Conservation (phyloP, 2,329 filamentous ascomycete genomes). For the Ophiostoma populinum region DNA sequence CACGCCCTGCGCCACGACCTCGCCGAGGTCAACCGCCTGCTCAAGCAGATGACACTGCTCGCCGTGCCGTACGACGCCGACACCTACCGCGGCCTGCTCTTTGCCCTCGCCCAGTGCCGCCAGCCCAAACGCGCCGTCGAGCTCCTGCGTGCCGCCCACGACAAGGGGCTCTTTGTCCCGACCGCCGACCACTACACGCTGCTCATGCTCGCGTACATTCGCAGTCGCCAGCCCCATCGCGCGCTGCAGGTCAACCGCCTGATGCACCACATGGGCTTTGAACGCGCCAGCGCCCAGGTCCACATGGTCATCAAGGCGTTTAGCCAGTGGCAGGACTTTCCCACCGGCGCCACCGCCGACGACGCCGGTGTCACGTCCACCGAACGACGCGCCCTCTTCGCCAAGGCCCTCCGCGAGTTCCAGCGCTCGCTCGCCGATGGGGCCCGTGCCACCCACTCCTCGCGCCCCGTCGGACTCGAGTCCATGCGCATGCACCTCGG, state of each 20-base stretch:
- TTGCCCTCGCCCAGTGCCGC: slow-evolving; percentile 29
- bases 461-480: background rate
- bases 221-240: slow-evolving; percentile 24
- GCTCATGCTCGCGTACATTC: slow-evolving; percentile 34
- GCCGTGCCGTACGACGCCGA: slow-evolving; percentile 29
- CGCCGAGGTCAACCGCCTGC: slow-evolving; percentile 28
- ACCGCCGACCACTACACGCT: slow-evolving; percentile 31
- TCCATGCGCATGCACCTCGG: slow-evolving; percentile 13
- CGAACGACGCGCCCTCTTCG: slow-evolving; percentile 15
- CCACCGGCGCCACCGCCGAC: slow-evolving; percentile 8
- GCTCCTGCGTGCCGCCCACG: slow-evolving; percentile 26
- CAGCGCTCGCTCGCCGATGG: slow-evolving; percentile 22
- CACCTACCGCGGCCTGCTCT: slow-evolving; percentile 33
- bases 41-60: slow-evolving; percentile 30
- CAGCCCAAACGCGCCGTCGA: slow-evolving; percentile 32
- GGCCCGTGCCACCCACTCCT: background rate
- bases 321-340: slow-evolving; percentile 18
- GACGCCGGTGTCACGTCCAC: background rate
- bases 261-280: slow-evolving; percentile 25
- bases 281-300: slow-evolving; percentile 25
- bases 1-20: slow-evolving; percentile 45
- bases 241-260: slow-evolving; percentile 24
- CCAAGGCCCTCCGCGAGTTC: slow-evolving; percentile 20
- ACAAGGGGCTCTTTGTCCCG: slow-evolving; percentile 27
- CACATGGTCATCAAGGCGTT: slow-evolving; percentile 26